Evolutionary conservation across 345 rosid species (phyloP).

Genomic region (Cardamine chenopodiifolia): DNA sequence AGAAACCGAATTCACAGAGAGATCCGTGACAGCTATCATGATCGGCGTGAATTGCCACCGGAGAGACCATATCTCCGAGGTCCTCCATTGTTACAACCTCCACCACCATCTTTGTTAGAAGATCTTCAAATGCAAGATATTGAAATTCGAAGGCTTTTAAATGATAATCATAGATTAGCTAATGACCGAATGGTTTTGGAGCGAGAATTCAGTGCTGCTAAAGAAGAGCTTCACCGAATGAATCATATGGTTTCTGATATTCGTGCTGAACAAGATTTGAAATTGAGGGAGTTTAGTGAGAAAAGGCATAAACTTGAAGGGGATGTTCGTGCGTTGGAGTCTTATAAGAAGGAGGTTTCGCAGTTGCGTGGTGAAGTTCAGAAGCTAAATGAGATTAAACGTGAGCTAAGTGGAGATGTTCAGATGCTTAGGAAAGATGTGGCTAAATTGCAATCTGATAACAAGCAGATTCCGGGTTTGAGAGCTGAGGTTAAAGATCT

Average conservation of each 20-base stretch:
- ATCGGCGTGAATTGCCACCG: slow-evolving; percentile 62
- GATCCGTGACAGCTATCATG: slow-evolving; percentile 62
- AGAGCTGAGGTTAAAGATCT: slow-evolving; percentile 70
- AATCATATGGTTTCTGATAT: slow-evolving; percentile 64
- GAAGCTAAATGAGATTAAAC: slow-evolving; percentile 67
- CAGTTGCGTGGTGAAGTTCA: slow-evolving; percentile 75
- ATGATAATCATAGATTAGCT: slow-evolving; percentile 69
- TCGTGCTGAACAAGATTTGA: slow-evolving; percentile 72
- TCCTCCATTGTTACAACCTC: slow-evolving; percentile 69
- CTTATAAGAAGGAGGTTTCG: slow-evolving; percentile 69
- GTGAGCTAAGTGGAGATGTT: slow-evolving; percentile 71
- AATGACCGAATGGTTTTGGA: slow-evolving; percentile 78
- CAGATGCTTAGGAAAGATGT: slow-evolving; percentile 74
- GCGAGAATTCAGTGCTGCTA: slow-evolving; percentile 74
- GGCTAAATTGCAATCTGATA: slow-evolving; percentile 66
- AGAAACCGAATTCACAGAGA: slow-evolving; percentile 77
- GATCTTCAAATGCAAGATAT: slow-evolving; percentile 83
- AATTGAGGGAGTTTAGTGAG: slow-evolving; percentile 70
- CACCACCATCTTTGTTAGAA: slow-evolving; percentile 77
- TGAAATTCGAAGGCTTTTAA: slow-evolving; percentile 75
- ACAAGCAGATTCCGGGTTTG: slow-evolving; percentile 69
- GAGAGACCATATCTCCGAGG: slow-evolving; percentile 70
- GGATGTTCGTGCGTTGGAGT: slow-evolving; percentile 80
- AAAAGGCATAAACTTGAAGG: slow-evolving; percentile 83
- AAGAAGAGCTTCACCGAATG: slow-evolving; percentile 87